Percentiles rank a stretch among this genome's conserved stretches.
Conservation (phyloP, 169 alveolate species). For the Babesia ovis region DNA sequence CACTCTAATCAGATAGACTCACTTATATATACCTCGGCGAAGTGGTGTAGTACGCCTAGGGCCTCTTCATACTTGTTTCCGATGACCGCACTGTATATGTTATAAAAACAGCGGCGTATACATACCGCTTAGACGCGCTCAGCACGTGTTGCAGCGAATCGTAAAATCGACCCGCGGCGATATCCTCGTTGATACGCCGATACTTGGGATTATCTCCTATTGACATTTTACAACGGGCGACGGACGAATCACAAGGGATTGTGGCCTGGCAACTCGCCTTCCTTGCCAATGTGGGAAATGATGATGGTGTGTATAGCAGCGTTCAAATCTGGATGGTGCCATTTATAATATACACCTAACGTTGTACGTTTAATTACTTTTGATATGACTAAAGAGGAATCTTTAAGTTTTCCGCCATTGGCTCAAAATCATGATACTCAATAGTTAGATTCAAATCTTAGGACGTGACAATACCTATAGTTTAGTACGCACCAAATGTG, state of each 20-base stretch:
- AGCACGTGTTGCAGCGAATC: slow-evolving; percentile 69
- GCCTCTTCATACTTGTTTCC: slow-evolving; percentile 56
- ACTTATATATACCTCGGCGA: slow-evolving; percentile 45
- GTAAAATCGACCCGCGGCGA: slow-evolving; percentile 57
- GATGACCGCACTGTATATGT: not conserved
- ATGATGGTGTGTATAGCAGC: no score
- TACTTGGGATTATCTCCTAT: slow-evolving; percentile 24
- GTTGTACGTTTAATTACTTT: no score
- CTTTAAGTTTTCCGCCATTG: no score
- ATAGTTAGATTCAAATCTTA: no score
- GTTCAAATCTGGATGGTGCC: no score
- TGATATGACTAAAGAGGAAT: no score
- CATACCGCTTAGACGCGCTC: slow-evolving; percentile 51
- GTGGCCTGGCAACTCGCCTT: not conserved
- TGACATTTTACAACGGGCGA: slow-evolving; percentile 38
- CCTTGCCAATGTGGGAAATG: not conserved
- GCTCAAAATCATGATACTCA: no score
- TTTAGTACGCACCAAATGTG: no score
- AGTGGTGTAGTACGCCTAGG: slow-evolving; percentile 38
- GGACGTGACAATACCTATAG: no score
- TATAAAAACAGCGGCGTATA: not conserved
- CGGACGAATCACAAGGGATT: not conserved
- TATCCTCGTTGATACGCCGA: slow-evolving; percentile 50
- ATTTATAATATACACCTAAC: no score
- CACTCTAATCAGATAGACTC: not conserved